Conservation (phyloP, 495 filamentous ascomycete genomes). For the Hyaloscypha variabilis region DNA sequence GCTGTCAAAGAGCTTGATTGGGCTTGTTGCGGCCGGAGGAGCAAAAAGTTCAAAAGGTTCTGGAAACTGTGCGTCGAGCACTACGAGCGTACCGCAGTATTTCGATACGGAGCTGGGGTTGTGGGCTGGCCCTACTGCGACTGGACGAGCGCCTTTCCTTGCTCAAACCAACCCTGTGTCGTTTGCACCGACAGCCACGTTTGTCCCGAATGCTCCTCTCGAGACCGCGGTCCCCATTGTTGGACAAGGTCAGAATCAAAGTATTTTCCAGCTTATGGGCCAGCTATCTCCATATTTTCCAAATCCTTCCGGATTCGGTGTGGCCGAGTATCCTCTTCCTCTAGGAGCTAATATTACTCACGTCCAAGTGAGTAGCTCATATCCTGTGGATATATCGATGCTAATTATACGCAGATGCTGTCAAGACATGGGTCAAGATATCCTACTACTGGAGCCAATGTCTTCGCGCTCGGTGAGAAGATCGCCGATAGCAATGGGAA, state of each 20-base stretch:
- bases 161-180: conserved; percentile 59
- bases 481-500: conserved; percentile 58
- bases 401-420: conserved; percentile 59
- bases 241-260: conserved; percentile 46
- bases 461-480: conserved; percentile 61
- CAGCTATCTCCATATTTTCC: conserved; percentile 47
- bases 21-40: too few species aligned
- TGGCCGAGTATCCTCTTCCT: conserved; percentile 59
- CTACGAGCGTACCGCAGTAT: conserved; percentile 49
- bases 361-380: conserved; percentile 41
- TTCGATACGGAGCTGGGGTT: conserved; percentile 53
- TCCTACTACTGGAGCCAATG: conserved; percentile 64
- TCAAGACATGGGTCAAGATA: conserved; percentile 82
- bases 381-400: background rate
- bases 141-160: conserved; percentile 56
- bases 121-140: conserved; percentile 56
- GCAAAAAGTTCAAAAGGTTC: too few species aligned
- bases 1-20: too few species aligned
- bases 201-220: conserved; percentile 57
- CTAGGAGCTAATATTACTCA: conserved; percentile 55
- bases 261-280: conserved; percentile 60
- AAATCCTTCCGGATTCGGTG: conserved; percentile 50
- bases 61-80: background rate
- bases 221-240: conserved; percentile 58
- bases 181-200: conserved; percentile 42